Base-by-base conservation (phyloP, 192 early-diverging fungal genomes). In the Coemansia asiatica region DNA sequence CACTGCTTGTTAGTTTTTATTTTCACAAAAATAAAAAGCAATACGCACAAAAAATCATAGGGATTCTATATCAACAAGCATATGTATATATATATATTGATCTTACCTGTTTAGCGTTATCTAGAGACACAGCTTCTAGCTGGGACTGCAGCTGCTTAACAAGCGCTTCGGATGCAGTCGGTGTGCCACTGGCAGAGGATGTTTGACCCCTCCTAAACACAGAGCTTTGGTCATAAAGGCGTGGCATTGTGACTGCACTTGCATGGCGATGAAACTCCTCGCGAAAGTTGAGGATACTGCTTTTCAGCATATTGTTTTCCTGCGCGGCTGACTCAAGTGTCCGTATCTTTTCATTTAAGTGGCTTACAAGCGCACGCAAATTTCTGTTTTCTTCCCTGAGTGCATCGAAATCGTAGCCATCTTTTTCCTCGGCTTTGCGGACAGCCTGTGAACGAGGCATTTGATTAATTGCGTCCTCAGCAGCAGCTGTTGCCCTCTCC, bases 221-320 rank as follows among this genome's bases (percentile, higher is more conserved):
- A 22, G 66, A 53, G 2, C 51, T 33, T 0, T 64, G 58, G 25
- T 75, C 72, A 27, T 61, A 59, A 36, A 72, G 64, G 18, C 67
- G 53, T 6, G 73, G 72, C 67, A 75, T 29, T 13, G 79, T 33
- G 13, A 62, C 73, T 6, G 63, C 72, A 46, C 72, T 75, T 21
- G 80, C 80, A 63, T 82, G 80, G 2, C 72, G 75, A 49, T 77
- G 74, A 23, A 82, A 82, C 55, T 82, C 75, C 33, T 82, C 80
- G 0, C 75, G 70, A 61, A 82, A 77, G 54, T 64, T 82, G 12
- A 74, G 66, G n/a, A 82, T 82, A 46, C 80, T 82, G 61, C 80
- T 82, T 40, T 77, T 82, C 1, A 82, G 69, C 72, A 82, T 77
- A 48, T 69, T 82, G 68, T 77, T 82, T 35, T 82, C 80, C 23